Percentiles rank a stretch among this genome's conserved stretches.
Conservation (phyloP, 2,329 filamentous ascomycete genomes). For the Cryoendolithus antarcticus region DNA sequence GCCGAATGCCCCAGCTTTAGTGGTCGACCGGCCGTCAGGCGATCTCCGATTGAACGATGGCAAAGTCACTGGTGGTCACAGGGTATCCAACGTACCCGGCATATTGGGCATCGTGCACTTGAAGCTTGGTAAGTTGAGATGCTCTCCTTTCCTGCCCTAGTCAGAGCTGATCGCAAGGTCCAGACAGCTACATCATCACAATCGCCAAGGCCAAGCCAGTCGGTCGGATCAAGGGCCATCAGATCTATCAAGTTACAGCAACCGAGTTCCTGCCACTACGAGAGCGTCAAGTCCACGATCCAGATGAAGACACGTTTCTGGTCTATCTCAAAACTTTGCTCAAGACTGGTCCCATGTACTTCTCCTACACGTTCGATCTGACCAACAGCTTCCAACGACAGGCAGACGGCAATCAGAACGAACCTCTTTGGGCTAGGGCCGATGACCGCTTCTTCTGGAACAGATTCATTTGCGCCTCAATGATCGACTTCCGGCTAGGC, state of each 20-base stretch:
- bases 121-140: slow-evolving; percentile 57
- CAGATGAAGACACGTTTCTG: slow-evolving; percentile 88
- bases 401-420: slow-evolving; percentile 56
- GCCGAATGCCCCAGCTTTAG: slow-evolving; percentile 72
- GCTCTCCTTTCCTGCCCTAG: no score
- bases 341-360: slow-evolving; percentile 83
- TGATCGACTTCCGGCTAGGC: slow-evolving; percentile 75
- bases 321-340: slow-evolving; percentile 69
- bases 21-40: slow-evolving; percentile 84
- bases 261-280: slow-evolving; percentile 91
- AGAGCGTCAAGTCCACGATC: slow-evolving; percentile 80
- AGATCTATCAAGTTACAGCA: slow-evolving; percentile 83
- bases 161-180: slow-evolving; percentile 16
- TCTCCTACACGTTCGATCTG: slow-evolving; percentile 92
- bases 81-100: slow-evolving; percentile 87
- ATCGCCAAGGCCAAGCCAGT: slow-evolving; percentile 90
- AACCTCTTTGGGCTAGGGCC: slow-evolving; percentile 78
- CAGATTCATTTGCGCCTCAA: slow-evolving; percentile 75
- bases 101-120: slow-evolving; percentile 91
- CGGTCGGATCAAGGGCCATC: slow-evolving; percentile 85
- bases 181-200: slow-evolving; percentile 92
- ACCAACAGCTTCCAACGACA: slow-evolving; percentile 97
- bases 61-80: slow-evolving; percentile 60
- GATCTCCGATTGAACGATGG: slow-evolving; percentile 79
- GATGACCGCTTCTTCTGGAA: slow-evolving; percentile 99